phyloP scores from a whole-genome alignment of 169 alveolate species.

The Besnoitia besnoiti region DNA sequence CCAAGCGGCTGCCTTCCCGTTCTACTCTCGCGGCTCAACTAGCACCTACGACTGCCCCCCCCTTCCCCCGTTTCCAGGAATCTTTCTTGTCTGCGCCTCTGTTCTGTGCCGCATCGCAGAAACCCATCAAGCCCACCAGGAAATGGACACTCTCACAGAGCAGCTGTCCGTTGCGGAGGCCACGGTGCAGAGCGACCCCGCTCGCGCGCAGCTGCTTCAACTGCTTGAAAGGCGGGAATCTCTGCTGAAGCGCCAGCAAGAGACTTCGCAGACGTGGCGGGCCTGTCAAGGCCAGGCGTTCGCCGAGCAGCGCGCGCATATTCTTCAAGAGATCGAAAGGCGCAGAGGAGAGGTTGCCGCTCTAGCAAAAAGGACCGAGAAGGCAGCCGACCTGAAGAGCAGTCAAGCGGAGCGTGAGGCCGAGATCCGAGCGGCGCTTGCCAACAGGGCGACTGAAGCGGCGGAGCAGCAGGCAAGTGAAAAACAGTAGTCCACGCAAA shows the following conservation, averaged over 20 bases:
- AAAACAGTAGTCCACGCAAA: background rate
- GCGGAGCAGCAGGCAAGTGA: background rate
- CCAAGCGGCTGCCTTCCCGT: background rate
- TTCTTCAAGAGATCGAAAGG: background rate
- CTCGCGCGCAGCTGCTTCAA: background rate
- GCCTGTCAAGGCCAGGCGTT: background rate
- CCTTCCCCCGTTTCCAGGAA: background rate
- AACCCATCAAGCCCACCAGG: background rate
- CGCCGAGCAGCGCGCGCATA: background rate
- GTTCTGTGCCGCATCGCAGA: background rate
- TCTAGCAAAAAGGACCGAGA: background rate
- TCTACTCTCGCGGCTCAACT: background rate
- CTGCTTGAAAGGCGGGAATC: background rate
- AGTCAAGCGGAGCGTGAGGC: background rate
- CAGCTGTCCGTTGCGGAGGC: background rate
- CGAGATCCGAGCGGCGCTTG: background rate
- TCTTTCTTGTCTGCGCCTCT: background rate
- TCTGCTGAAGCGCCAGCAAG: background rate
- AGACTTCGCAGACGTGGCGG: background rate
- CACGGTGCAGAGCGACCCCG: background rate
- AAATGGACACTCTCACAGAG: background rate
- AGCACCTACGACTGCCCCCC: background rate
- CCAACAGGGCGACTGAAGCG: background rate
- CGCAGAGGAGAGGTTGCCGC: background rate
- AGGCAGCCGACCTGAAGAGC: background rate